phyloP scores from a whole-genome alignment of 345 rosid species.

The Brassica cretica region DNA sequence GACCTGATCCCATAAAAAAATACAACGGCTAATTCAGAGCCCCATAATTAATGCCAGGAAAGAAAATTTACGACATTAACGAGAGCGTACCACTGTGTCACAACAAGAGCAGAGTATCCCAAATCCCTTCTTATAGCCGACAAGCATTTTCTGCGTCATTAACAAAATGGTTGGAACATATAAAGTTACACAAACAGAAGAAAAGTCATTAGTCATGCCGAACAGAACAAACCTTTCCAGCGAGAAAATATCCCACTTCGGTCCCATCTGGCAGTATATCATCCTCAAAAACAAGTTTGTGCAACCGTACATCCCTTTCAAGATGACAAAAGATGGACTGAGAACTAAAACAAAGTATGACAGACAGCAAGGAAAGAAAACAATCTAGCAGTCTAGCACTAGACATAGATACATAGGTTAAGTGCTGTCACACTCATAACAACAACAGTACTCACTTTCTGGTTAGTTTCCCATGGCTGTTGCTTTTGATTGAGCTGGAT shows the following conservation, averaged over 20 bases:
- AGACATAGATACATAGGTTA: neutral
- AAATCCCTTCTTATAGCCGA: conserved; percentile 77
- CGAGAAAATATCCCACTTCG: conserved; percentile 78
- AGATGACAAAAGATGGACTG: conserved; percentile 19
- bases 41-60: neutral
- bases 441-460: conserved; percentile 55
- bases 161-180: conserved; percentile 33
- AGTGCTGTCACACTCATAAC: neutral
- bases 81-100: conserved; percentile 59
- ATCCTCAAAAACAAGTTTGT: conserved; percentile 85
- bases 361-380: neutral
- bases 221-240: conserved; percentile 65
- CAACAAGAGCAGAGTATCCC: conserved; percentile 90
- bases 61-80: conserved; percentile 15
- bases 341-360: conserved; percentile 22
- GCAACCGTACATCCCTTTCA: conserved; percentile 79
- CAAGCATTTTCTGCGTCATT: conserved; percentile 70
- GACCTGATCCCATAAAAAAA: conserved; percentile 50
- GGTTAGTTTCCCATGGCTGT: conserved; percentile 71
- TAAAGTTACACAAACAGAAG: neutral
- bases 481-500: conserved; percentile 43
- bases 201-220: neutral
- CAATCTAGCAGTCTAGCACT: conserved; percentile 19
- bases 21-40: conserved; percentile 25
- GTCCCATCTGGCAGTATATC: conserved; percentile 85